phyloP scores from a whole-genome alignment of 352 stramenopile species.

The Pythium sukuiense region DNA sequence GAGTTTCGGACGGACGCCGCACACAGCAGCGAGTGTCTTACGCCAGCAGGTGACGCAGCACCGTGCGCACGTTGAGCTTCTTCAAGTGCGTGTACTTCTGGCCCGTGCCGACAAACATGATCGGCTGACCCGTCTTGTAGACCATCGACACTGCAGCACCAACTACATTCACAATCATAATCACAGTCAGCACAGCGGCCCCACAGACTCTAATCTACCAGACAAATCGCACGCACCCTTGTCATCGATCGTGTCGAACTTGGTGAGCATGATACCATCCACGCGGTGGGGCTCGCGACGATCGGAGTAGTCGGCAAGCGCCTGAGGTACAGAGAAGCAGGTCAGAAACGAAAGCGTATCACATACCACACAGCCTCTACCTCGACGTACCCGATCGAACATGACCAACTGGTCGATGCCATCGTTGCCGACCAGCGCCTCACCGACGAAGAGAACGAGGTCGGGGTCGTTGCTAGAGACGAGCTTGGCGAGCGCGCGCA shows the following conservation, averaged over 20 bases:
- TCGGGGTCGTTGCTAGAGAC: constrained; percentile 97
- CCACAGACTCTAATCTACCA: background rate
- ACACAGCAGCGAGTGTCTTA: constrained; percentile 34
- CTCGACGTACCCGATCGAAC: constrained; percentile 86
- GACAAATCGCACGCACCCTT: constrained; percentile 71
- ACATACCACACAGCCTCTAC: background rate
- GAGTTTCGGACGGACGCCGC: too few species aligned
- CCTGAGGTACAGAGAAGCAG: constrained; percentile 24
- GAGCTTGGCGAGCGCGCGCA: constrained; percentile 97
- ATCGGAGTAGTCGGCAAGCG: constrained; percentile 89
- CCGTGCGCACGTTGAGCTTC: constrained; percentile 95
- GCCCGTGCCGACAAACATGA: constrained; percentile 98
- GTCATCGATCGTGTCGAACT: constrained; percentile 99
- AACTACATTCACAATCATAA: constrained; percentile 56
- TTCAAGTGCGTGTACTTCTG: constrained; percentile 99
- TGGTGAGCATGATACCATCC: constrained; percentile 99
- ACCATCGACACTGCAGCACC: constrained; percentile 99
- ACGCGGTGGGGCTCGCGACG: constrained; percentile 89
- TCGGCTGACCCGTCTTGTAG: constrained; percentile 97
- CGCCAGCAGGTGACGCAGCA: constrained; percentile 95
- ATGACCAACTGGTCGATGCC: constrained; percentile 97
- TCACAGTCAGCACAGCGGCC: background rate
- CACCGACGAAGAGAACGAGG: constrained; percentile 98
- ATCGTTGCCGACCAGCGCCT: constrained; percentile 99
- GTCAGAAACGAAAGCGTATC: background rate